Evolutionary conservation across 2,329 filamentous ascomycete species (phyloP), one percentile per base, ranked within the genome.

Genomic region (Aspergillus sp.): DNA sequence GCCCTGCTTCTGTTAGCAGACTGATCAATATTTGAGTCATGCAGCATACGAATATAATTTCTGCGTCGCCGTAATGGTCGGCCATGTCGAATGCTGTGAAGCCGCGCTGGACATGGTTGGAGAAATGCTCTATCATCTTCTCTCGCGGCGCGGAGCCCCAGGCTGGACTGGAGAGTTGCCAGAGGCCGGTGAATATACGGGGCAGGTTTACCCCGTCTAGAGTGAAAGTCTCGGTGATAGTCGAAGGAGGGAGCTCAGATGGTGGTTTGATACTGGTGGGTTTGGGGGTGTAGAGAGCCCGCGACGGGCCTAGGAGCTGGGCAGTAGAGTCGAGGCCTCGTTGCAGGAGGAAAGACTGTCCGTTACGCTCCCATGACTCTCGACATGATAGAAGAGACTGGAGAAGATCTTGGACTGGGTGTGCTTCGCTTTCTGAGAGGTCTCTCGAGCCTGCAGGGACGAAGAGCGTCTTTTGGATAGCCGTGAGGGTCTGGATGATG

Each of bases 31-130:
- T 5, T 30, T n/a, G 39, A 34, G 9, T 22, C 3, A 15, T 30
- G 30, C 2, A 27, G 45, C 51, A 12, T 8, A 53, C 51, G n/a
- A 53, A 53, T 9, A 53, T 53, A 11, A 53, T 53, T n/a, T 53
- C 51, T 27, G 51, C 51, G 34, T 53, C 51, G 13, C 51, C 51
- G 8, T 53, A 53, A 15, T 53, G 41, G n/a, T 53, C 51, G 24
- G 51, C 51, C 51, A 53, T 53, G 30, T 53, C 41, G 30, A 53
- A 53, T 5, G 51, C 51, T 20, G 51, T 53, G 51, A 53, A 45
- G 9, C 51, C 51, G 7, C 40, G n/a, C 11, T n/a, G 5, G 13
- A 53, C 51, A 20, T 33, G 45, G 24, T 20, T 34, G 2, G 51
- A 53, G 7, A 53, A 53, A n/a, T 53, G 51, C 19, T 45, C n/a